Evolutionary conservation across 371 early-diverging fungal species (phyloP).

Genomic region (Circinella umbellata): DNA sequence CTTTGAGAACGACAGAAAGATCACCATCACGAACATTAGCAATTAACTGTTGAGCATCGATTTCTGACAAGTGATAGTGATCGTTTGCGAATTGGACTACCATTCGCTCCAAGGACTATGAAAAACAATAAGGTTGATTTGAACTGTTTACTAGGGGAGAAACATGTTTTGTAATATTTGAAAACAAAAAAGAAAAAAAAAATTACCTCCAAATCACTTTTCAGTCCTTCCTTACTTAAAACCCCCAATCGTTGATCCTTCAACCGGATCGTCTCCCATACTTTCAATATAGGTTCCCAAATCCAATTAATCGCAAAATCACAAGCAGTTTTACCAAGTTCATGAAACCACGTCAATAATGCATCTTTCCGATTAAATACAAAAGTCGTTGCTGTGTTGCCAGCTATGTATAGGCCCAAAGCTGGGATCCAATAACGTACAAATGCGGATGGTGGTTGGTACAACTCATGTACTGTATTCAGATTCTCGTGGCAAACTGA

Average conservation of each 20-base stretch:
- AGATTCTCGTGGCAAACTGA: conserved; percentile 21
- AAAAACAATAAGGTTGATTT: not conserved
- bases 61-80: conserved; percentile 47
- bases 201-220: conserved; percentile 78
- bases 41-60: conserved; percentile 43
- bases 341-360: conserved; percentile 47
- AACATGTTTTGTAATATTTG: too few relatives aligned
- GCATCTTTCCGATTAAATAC: conserved; percentile 55
- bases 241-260: conserved; percentile 75
- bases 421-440: conserved; percentile 71
- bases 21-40: conserved; percentile 75
- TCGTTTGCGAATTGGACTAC: conserved; percentile 81
- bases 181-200: not conserved
- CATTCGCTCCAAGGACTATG: conserved; percentile 87
- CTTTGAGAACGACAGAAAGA: conserved; percentile 75
- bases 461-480: conserved; percentile 21
- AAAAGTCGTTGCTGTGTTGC: conserved; percentile 40
- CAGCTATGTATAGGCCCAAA: conserved; percentile 40
- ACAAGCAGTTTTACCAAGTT: conserved; percentile 55
- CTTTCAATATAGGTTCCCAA: conserved; percentile 71
- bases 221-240: conserved; percentile 76
- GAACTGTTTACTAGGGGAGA: too few relatives aligned
- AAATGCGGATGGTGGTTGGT: conserved; percentile 50
- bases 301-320: conserved; percentile 81
- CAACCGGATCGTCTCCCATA: conserved; percentile 89